Conservation (phyloP, 306 rosid species). For the Fagus sylvatica region DNA sequence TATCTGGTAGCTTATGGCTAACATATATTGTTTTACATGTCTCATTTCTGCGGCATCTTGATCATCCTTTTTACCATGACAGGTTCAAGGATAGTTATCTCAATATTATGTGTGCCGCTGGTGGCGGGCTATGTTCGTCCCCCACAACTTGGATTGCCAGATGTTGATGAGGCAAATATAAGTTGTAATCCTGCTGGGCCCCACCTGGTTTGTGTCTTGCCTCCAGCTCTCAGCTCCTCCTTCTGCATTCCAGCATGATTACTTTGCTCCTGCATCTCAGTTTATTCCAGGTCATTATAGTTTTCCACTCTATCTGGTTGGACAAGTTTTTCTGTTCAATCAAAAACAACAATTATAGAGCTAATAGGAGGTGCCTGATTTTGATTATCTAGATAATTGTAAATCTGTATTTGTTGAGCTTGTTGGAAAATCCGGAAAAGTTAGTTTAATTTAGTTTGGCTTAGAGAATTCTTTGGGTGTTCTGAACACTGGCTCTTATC, state of each 20-base stretch:
- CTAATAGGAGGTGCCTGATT: constrained; percentile 19
- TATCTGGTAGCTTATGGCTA: neutral
- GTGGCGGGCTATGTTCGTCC: constrained; percentile 95
- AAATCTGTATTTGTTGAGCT: constrained; percentile 23
- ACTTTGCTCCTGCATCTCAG: constrained; percentile 10
- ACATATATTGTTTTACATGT: neutral
- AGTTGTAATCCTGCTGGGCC: constrained; percentile 95
- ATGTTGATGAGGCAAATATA: constrained; percentile 70
- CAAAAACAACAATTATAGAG: constrained; percentile 14
- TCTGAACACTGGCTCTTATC: constrained; percentile 15
- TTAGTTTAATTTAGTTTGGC: constrained; percentile 21
- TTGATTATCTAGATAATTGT: constrained; percentile 38
- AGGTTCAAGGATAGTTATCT: constrained; percentile 88
- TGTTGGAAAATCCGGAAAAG: constrained; percentile 6
- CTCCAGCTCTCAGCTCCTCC: constrained; percentile 89
- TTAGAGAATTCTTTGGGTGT: constrained; percentile 25
- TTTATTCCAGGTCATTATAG: neutral
- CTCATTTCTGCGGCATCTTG: constrained; percentile 9
- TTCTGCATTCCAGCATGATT: constrained; percentile 79
- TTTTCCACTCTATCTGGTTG: constrained; percentile 21
- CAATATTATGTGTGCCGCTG: constrained; percentile 84
- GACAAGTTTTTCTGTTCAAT: constrained; percentile 22
- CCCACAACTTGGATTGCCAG: constrained; percentile 83
- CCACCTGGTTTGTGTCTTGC: constrained; percentile 91
- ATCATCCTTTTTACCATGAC: constrained; percentile 23